These are phyloP conservation scores for Discostella pseudostelligera DNA, from an alignment of 108 stramenopile species.

Conservation along the genomic window DNA sequence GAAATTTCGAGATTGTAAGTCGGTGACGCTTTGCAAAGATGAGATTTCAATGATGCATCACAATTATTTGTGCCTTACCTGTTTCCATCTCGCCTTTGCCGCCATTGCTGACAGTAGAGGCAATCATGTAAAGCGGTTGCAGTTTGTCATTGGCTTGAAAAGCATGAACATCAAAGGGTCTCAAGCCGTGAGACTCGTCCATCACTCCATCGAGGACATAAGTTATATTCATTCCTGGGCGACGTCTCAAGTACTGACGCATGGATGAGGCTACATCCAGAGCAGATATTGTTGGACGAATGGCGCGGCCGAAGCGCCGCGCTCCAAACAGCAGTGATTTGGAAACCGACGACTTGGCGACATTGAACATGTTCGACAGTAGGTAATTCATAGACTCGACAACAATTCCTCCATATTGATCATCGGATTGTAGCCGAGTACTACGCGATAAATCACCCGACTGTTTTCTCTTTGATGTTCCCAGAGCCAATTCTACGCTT, in stretches of 20 bases:
- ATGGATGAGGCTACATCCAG: constrained; percentile 37
- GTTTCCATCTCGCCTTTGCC: constrained; percentile 39
- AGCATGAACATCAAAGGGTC: constrained; percentile 50
- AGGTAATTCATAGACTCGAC: constrained; percentile 29
- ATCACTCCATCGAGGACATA: constrained; percentile 50
- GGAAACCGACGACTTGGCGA: constrained; percentile 19
- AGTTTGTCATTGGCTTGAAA: constrained; percentile 42
- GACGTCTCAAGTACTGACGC: constrained; percentile 41
- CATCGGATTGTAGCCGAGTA: constrained; percentile 20
- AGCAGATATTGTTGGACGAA: constrained; percentile 31
- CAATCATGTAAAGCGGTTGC: constrained; percentile 44
- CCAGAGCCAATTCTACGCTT: constrained; percentile 43
- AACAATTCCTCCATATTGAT: constrained; percentile 39
- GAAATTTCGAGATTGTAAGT: too few relatives aligned
- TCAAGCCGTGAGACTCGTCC: constrained; percentile 38
- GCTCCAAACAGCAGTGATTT: constrained; percentile 29
- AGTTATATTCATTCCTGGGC: constrained; percentile 53
- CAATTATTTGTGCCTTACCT: background rate
- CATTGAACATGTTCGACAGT: constrained; percentile 14
- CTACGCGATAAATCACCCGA: constrained; percentile 1
- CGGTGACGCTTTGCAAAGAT: too few relatives aligned
- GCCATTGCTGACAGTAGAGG: constrained; percentile 38
- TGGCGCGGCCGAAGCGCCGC: constrained; percentile 12
- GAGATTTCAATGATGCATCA: too few relatives aligned
- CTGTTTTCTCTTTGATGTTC: constrained; percentile 6